A percentile compares a stretch with the other conserved stretches of the same genome.
These are phyloP conservation scores for Yamadazyma jaroonii DNA, from an alignment of 1,139 yeast genomes.

Conservation along the genomic window DNA sequence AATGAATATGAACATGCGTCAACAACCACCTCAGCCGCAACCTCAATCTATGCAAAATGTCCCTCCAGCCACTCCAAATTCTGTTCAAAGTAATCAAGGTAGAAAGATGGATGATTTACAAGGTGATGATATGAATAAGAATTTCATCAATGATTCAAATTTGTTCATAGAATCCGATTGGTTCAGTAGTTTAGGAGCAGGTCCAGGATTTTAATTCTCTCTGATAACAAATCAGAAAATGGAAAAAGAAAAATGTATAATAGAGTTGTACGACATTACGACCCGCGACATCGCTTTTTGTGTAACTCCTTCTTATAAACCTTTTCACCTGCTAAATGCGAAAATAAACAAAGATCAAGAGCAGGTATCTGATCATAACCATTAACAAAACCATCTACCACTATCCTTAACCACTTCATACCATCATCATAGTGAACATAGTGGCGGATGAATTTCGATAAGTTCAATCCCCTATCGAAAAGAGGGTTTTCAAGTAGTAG, in stretches of 20 bases:
- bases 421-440: neutral
- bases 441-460: constrained; percentile 29
- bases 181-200: constrained; percentile 38
- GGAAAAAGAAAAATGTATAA: neutral
- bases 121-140: constrained; percentile 6
- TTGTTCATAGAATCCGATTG: constrained; percentile 26
- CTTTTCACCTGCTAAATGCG: neutral
- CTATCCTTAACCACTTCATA: neutral
- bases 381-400: neutral
- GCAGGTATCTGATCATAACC: neutral
- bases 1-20: constrained; percentile 3
- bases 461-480: constrained; percentile 25
- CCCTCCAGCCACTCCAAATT: neutral
- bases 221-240: too few relatives aligned
- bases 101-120: neutral
- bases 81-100: neutral
- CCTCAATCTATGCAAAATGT: neutral
- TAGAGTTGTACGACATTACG: too few relatives aligned
- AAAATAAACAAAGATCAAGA: neutral
- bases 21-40: neutral
- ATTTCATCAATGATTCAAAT: constrained; percentile 13
- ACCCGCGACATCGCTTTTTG: too few relatives aligned
- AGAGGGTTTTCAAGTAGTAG: too few relatives aligned
- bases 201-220: constrained; percentile 30
- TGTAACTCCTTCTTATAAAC: too few relatives aligned